Percentiles rank a stretch among this genome's conserved stretches.
phyloP scores from a whole-genome alignment of 768 basidiomycete species.

The Chalciporus piperatus region DNA sequence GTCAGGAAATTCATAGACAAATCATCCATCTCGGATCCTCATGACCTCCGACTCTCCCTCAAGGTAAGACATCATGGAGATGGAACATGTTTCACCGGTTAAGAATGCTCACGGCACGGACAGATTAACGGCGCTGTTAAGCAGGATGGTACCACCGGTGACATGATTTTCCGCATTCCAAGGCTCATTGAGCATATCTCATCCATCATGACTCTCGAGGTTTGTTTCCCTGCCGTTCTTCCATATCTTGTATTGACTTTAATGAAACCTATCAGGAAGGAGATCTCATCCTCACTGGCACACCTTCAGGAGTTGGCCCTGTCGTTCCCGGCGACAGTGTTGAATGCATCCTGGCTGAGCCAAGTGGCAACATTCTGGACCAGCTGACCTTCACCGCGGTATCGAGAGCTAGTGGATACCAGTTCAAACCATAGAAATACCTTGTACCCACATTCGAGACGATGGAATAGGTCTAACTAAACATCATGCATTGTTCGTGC shows the following conservation, averaged over 20 bases:
- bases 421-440: constrained; percentile 36
- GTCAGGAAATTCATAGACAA: constrained; percentile 80
- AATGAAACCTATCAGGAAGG: constrained; percentile 58
- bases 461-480: background rate
- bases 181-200: constrained; percentile 87
- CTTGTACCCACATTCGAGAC: background rate
- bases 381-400: constrained; percentile 64
- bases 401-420: constrained; percentile 68
- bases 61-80: constrained; percentile 45
- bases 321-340: constrained; percentile 74
- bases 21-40: constrained; percentile 60
- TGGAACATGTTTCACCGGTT: background rate
- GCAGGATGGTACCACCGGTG: constrained; percentile 80
- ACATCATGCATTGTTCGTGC: background rate
- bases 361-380: constrained; percentile 52
- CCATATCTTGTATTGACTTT: background rate
- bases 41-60: constrained; percentile 72
- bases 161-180: constrained; percentile 94
- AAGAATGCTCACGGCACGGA: background rate
- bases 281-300: constrained; percentile 88
- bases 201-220: constrained; percentile 97
- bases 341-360: constrained; percentile 65
- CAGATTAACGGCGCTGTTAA: constrained; percentile 83
- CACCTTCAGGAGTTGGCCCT: constrained; percentile 87
- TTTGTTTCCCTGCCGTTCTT: constrained; percentile 26